Percentiles rank a stretch among this genome's conserved stretches.
These are phyloP conservation scores for Mariannaea elegans DNA, from an alignment of 2,329 filamentous ascomycete species.

Conservation along the genomic window DNA sequence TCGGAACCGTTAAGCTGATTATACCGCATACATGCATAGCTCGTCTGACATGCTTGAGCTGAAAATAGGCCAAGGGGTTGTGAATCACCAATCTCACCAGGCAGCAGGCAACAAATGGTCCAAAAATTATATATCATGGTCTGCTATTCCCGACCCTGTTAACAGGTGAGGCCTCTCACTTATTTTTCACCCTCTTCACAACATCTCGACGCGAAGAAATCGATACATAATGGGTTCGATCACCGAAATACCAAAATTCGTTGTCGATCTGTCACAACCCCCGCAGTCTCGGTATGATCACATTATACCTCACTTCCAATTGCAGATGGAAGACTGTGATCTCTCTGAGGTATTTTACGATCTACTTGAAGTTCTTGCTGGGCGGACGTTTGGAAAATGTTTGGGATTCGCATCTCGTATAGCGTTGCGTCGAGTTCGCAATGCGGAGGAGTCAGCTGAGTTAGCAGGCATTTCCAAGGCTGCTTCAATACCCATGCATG, in stretches of 20 bases:
- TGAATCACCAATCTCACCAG: too few species aligned
- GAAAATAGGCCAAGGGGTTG: too few species aligned
- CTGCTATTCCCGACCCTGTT: too few species aligned
- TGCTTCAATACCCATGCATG: constrained; percentile 63
- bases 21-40: too few species aligned
- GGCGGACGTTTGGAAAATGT: constrained; percentile 30
- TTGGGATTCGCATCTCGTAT: constrained; percentile 52
- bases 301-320: constrained; percentile 34
- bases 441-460: constrained; percentile 67
- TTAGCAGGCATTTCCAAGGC: constrained; percentile 64
- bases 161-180: too few species aligned
- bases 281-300: constrained; percentile 41
- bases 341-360: constrained; percentile 61
- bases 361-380: constrained; percentile 47
- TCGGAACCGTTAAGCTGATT: too few species aligned
- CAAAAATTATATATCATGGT: too few species aligned
- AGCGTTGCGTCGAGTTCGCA: constrained; percentile 59
- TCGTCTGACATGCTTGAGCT: too few species aligned
- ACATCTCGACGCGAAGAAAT: too few species aligned
- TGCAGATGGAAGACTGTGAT: constrained; percentile 24
- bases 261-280: constrained; percentile 39
- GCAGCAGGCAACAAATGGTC: too few species aligned
- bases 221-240: too few species aligned
- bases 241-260: constrained; percentile 35
- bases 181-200: too few species aligned